Conservation (phyloP, 495 filamentous ascomycete species). For the Aspergillus avenaceus region DNA sequence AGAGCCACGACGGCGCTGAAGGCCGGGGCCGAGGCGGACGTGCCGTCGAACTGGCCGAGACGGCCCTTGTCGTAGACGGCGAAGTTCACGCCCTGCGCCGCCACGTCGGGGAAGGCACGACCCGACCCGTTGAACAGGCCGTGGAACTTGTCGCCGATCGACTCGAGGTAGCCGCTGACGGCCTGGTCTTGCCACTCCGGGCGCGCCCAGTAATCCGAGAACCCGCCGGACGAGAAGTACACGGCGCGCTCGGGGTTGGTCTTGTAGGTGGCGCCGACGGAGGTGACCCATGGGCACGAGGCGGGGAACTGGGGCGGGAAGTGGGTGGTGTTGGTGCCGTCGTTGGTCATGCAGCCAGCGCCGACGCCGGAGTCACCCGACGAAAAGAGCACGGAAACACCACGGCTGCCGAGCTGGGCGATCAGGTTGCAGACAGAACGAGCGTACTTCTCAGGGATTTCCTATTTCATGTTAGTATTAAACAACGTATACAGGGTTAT, state of each 20-base stretch:
- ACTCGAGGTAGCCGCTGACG: conserved; percentile 53
- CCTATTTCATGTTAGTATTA: conserved; percentile 35
- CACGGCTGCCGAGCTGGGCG: conserved; percentile 69
- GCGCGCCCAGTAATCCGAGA: conserved; percentile 60
- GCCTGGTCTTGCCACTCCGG: conserved; percentile 59
- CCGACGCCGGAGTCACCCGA: conserved; percentile 73
- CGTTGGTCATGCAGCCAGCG: conserved; percentile 59
- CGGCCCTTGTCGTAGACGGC: conserved; percentile 51
- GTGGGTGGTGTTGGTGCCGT: conserved; percentile 59
- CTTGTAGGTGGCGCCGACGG: conserved; percentile 62
- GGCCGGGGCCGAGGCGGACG: conserved; percentile 60
- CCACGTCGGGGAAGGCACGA: conserved; percentile 70
- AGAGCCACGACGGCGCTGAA: conserved; percentile 61
- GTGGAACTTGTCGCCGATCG: conserved; percentile 40
- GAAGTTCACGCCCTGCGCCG: conserved; percentile 56
- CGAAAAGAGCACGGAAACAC: conserved; percentile 68
- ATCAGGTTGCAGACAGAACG: conserved; percentile 64
- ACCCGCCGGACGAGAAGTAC: conserved; percentile 61
- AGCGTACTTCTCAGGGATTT: conserved; percentile 64
- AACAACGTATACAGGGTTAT: background rate
- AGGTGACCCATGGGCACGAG: conserved; percentile 68
- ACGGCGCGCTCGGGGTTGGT: conserved; percentile 54
- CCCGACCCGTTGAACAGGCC: conserved; percentile 58
- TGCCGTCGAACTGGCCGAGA: conserved; percentile 54
- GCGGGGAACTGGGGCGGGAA: conserved; percentile 71